A percentile compares a stretch with the other conserved stretches of the same genome.
phyloP scores from a whole-genome alignment of 169 alveolate genomes.

The Plasmodium vivax region DNA sequence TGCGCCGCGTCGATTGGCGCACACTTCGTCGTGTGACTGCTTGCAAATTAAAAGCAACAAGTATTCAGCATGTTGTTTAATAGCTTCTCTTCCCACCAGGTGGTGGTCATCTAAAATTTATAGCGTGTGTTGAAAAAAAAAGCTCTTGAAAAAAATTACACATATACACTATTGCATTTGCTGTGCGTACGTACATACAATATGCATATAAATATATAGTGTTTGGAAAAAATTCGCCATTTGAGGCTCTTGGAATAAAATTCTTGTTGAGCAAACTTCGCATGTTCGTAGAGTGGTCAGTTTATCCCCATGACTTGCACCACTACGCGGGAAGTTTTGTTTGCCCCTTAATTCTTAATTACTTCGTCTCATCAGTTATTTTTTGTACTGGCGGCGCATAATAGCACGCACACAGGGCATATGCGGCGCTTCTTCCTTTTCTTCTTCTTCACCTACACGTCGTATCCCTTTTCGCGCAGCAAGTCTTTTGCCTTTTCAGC shows the following conservation, averaged over 20 bases:
- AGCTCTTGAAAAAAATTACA: background rate
- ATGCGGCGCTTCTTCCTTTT: background rate
- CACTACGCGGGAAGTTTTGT: background rate
- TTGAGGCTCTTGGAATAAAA: slow-evolving; percentile 6
- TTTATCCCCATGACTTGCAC: background rate
- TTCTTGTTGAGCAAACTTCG: background rate
- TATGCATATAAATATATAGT: background rate
- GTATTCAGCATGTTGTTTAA: background rate
- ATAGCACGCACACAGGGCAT: background rate
- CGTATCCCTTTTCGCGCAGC: slow-evolving; percentile 62
- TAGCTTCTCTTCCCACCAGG: background rate
- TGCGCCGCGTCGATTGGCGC: background rate
- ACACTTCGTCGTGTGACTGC: background rate
- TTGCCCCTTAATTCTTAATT: background rate
- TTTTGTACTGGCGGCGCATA: background rate
- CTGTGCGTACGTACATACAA: background rate
- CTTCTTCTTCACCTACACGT: background rate
- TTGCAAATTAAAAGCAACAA: background rate
- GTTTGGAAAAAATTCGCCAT: slow-evolving; percentile 10
- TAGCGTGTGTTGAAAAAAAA: background rate
- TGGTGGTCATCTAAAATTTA: background rate
- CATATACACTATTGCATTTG: background rate
- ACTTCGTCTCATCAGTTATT: background rate
- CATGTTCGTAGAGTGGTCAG: background rate
- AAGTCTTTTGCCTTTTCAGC: slow-evolving; percentile 55